Percentiles rank a stretch among this genome's conserved stretches.
These are phyloP conservation scores for Endoconidiophora polonica DNA, from an alignment of 2,329 filamentous ascomycete species.

Conservation along the genomic window DNA sequence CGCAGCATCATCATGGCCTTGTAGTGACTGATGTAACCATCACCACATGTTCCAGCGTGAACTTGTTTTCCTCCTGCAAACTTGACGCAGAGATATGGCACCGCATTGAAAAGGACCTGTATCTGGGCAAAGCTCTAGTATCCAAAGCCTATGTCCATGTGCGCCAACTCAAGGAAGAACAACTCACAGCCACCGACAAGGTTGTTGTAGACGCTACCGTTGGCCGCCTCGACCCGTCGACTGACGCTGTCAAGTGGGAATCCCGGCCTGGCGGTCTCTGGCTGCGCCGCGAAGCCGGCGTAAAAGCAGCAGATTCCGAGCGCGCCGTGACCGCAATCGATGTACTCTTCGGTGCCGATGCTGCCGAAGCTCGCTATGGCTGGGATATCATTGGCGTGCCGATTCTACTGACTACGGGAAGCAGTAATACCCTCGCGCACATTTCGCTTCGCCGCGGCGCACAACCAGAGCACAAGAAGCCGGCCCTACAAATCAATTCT, in stretches of 20 bases:
- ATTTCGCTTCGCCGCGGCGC: conserved; percentile 60
- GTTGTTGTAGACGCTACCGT: conserved; percentile 68
- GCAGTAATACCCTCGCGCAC: conserved; percentile 50
- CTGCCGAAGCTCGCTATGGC: conserved; percentile 70
- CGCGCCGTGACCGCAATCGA: conserved; percentile 66
- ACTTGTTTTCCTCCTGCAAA: conserved; percentile 58
- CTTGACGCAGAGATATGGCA: conserved; percentile 60
- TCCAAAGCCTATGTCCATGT: conserved; percentile 68
- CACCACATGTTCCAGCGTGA: conserved; percentile 57
- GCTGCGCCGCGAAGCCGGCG: conserved; percentile 58
- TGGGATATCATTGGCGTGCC: conserved; percentile 68
- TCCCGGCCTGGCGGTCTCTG: conserved; percentile 60
- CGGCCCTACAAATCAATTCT: conserved; percentile 60
- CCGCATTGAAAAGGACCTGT: conserved; percentile 77
- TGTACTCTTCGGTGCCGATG: conserved; percentile 77
- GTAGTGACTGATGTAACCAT: conserved; percentile 77
- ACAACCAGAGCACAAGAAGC: conserved; percentile 33
- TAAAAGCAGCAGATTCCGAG: conserved; percentile 57
- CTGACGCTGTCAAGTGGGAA: conserved; percentile 49
- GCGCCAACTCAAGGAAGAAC: conserved; percentile 70
- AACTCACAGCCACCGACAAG: conserved; percentile 55
- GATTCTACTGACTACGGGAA: conserved; percentile 49
- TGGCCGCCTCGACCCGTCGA: conserved; percentile 50
- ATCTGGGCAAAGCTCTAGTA: conserved; percentile 57
- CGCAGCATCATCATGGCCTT: conserved; percentile 66